These are phyloP conservation scores for Ananas comosus DNA, from an alignment of 176 grass and related monocot species.

Conservation along the genomic window DNA sequence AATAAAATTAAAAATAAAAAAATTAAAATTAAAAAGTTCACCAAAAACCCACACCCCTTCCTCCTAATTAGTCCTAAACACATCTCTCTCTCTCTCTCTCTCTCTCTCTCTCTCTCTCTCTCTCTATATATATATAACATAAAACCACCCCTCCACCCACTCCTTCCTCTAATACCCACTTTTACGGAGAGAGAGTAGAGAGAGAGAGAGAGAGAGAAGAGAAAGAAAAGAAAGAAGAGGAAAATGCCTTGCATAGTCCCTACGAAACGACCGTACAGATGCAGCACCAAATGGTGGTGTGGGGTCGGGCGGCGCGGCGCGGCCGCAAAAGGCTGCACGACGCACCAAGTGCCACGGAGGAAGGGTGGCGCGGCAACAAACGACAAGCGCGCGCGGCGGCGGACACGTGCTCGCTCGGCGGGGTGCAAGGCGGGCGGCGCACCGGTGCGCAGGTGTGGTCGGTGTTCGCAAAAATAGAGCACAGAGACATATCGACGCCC, in stretches of 20 bases:
- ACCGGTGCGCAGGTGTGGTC: conserved; percentile 76
- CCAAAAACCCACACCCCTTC: too few relatives aligned
- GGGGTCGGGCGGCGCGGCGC: too few relatives aligned
- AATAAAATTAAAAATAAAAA: too few relatives aligned
- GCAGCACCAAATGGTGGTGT: conserved; percentile 28
- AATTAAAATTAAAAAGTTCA: too few relatives aligned
- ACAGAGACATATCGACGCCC: too few relatives aligned
- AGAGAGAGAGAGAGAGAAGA: background rate
- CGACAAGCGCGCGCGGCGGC: conserved; percentile 55
- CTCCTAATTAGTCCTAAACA: background rate
- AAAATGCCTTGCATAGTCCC: conserved; percentile 60
- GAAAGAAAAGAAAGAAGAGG: background rate
- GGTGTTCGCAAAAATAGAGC: too few relatives aligned
- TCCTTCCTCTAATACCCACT: background rate
- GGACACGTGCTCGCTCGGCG: conserved; percentile 75
- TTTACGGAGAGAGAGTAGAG: conserved; percentile 18
- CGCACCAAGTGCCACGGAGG: conserved; percentile 44
- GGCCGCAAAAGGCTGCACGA: too few relatives aligned
- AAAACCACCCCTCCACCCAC: background rate
- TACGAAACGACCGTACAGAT: conserved; percentile 47
- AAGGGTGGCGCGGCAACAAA: conserved; percentile 65
- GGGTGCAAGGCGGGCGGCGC: conserved; percentile 69
- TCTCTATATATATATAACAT: background rate
- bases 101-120: background rate
- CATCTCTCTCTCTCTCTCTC: background rate